phyloP scores from a whole-genome alignment of 2,329 filamentous ascomycete genomes.

The Graphilbum ipis-grandicollis region DNA sequence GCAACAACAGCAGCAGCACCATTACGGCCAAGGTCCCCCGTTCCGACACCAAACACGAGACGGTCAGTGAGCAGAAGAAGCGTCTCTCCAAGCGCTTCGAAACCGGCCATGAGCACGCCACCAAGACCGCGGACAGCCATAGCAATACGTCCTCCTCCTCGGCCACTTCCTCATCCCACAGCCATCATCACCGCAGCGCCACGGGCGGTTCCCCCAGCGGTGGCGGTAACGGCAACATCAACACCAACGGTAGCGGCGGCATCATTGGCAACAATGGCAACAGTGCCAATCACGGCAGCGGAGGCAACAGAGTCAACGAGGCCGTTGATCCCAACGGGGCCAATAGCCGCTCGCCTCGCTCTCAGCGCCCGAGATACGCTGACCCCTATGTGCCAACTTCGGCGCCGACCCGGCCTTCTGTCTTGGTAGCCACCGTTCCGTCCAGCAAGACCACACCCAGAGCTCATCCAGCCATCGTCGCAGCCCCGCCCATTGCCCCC shows the following conservation, averaged over 20 bases:
- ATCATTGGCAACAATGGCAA: slow-evolving; percentile 1
- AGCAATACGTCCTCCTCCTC: slow-evolving; percentile 2
- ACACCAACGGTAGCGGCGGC: neutral
- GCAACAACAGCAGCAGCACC: slow-evolving; percentile 4
- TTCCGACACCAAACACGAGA: slow-evolving; percentile 1
- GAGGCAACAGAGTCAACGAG: slow-evolving; percentile 14
- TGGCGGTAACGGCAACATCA: neutral
- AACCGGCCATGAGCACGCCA: neutral
- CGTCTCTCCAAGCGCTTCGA: slow-evolving; percentile 16
- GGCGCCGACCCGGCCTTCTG: neutral
- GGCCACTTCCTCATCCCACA: slow-evolving; percentile 1
- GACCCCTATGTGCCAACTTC: neutral
- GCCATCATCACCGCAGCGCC: slow-evolving; percentile 4
- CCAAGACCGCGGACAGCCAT: neutral
- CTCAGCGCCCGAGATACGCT: slow-evolving; percentile 11
- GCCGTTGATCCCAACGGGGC: slow-evolving; percentile 11
- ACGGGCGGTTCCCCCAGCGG: no score
- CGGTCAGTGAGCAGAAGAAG: slow-evolving; percentile 11
- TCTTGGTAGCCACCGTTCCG: neutral
- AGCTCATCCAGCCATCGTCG: neutral
- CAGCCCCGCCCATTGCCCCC: neutral
- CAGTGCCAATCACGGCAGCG: slow-evolving; percentile 11
- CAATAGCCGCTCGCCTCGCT: slow-evolving; percentile 4
- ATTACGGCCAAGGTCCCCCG: slow-evolving; percentile 5
- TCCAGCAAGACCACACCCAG: neutral